Conservation (phyloP, 495 filamentous ascomycete genomes). For the Penicillium bialowiezense region DNA sequence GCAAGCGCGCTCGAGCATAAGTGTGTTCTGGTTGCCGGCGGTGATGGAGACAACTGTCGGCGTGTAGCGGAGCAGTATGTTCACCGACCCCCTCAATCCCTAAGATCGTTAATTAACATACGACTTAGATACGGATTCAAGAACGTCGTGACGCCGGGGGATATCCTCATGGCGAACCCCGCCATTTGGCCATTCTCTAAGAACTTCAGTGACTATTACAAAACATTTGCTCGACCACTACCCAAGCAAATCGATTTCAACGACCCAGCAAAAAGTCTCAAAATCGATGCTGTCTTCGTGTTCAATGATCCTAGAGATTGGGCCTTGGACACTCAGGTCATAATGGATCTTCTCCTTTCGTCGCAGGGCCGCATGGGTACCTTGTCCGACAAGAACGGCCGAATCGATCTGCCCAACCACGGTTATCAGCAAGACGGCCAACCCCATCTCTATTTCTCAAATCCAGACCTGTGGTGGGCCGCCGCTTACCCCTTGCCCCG, state of each 20-base stretch:
- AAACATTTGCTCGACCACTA: constrained; percentile 60
- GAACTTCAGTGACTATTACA: constrained; percentile 58
- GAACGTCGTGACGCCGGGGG: constrained; percentile 78
- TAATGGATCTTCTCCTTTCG: constrained; percentile 78
- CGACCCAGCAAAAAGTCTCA: constrained; percentile 49
- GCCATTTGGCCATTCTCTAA: constrained; percentile 77
- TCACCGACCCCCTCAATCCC: not conserved
- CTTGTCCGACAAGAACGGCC: constrained; percentile 57
- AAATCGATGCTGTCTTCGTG: constrained; percentile 82
- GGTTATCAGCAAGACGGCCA: constrained; percentile 78
- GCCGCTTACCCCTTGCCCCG: constrained; percentile 79
- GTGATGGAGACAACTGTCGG: constrained; percentile 72
- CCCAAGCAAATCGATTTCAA: constrained; percentile 30
- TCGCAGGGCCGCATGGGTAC: constrained; percentile 73
- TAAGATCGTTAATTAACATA: not conserved
- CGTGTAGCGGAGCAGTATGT: constrained; percentile 63
- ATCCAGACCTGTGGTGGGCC: constrained; percentile 88
- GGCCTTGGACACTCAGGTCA: constrained; percentile 81
- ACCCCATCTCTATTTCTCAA: constrained; percentile 79
- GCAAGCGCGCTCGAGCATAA: constrained; percentile 56
- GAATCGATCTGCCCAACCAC: constrained; percentile 57
- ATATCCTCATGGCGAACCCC: constrained; percentile 73
- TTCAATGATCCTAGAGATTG: constrained; percentile 93
- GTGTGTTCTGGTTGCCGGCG: constrained; percentile 77
- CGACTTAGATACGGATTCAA: constrained; percentile 72